phyloP scores from a whole-genome alignment of 805 yeast genomes.

The Cyberlindnera mycetangii region DNA sequence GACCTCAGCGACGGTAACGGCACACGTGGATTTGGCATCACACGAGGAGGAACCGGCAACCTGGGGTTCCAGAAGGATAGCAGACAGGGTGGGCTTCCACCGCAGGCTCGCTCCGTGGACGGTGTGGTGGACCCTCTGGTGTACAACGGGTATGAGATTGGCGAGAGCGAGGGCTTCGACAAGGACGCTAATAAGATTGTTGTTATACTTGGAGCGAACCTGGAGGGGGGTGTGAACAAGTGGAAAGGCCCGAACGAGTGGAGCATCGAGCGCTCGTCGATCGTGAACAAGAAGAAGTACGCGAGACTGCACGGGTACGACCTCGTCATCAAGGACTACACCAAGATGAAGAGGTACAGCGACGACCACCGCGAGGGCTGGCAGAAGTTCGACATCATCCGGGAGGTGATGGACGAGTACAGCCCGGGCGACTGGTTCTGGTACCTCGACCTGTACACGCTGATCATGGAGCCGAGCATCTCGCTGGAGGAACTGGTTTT shows the following conservation, averaged over 20 bases:
- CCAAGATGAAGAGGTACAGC: conserved; percentile 45
- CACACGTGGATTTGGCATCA: conserved; percentile 24
- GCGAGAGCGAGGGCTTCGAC: conserved; percentile 9
- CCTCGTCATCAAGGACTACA: conserved; percentile 42
- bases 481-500: conserved; percentile 36
- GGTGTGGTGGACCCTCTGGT: conserved; percentile 12
- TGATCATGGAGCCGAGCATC: conserved; percentile 39
- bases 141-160: conserved; percentile 18
- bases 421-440: conserved; percentile 37
- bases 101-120: conserved; percentile 16
- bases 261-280: conserved; percentile 47
- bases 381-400: conserved; percentile 39
- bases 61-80: conserved; percentile 21
- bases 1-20: conserved; percentile 25
- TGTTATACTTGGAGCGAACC: conserved; percentile 38
- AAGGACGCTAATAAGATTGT: conserved; percentile 32
- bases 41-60: conserved; percentile 28
- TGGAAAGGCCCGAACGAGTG: conserved; percentile 40
- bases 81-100: conserved; percentile 28
- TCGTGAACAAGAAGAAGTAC: conserved; percentile 45
- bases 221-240: conserved; percentile 39
- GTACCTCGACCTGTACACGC: conserved; percentile 39
- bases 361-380: conserved; percentile 48
- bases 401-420: conserved; percentile 35
- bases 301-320: conserved; percentile 49